These are phyloP conservation scores for Aspergillus nomiae DNA, from an alignment of 2,329 filamentous ascomycete genomes.

Conservation along the genomic window DNA sequence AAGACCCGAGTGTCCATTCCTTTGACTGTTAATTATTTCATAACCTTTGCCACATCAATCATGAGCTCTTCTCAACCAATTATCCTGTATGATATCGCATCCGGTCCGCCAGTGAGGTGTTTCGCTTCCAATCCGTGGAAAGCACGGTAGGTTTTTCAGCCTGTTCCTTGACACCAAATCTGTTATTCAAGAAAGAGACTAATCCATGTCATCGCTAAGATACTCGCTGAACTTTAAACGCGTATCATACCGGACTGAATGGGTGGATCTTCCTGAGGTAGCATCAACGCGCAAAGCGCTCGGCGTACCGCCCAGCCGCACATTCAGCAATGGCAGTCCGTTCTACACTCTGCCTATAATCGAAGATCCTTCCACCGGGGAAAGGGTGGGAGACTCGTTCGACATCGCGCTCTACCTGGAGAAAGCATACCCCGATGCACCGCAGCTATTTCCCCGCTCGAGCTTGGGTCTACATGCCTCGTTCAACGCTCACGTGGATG, in stretches of 20 bases:
- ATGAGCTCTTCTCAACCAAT: constrained; percentile 21
- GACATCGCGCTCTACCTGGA: constrained; percentile 17
- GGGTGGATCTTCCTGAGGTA: constrained; percentile 19
- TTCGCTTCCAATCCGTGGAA: constrained; percentile 40
- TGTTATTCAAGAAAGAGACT: too few relatives aligned
- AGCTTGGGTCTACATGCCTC: background rate
- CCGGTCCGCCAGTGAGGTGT: constrained; percentile 31
- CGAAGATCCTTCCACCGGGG: background rate
- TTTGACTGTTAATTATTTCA: background rate
- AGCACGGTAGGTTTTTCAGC: background rate
- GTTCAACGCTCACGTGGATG: constrained; percentile 14
- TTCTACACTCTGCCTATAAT: constrained; percentile 5
- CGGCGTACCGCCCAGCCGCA: background rate
- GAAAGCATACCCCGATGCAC: background rate
- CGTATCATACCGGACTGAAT: constrained; percentile 13
- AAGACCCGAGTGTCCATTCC: background rate
- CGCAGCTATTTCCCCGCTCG: background rate
- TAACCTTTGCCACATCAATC: background rate
- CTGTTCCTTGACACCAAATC: too few relatives aligned
- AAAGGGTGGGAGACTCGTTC: constrained; percentile 3
- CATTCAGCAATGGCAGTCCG: background rate
- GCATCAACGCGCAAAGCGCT: constrained; percentile 10
- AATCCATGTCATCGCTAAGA: background rate
- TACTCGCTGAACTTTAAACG: constrained; percentile 19
- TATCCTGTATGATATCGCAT: constrained; percentile 50